Evolutionary conservation across 2,329 filamentous ascomycete genomes (phyloP).

Genomic region (Fusarium annulatum): DNA sequence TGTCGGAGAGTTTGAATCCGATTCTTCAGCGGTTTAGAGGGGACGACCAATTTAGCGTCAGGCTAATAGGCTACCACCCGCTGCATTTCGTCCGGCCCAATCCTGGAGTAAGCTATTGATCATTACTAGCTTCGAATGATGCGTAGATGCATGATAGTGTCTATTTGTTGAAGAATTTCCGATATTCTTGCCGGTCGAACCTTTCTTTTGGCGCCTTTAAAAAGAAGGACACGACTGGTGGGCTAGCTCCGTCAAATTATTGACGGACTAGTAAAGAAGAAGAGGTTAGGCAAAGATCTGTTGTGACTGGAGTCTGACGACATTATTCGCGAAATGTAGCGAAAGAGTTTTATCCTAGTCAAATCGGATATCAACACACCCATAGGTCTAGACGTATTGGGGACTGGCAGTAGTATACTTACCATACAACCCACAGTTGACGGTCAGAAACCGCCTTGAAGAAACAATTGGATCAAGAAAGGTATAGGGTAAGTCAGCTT

Average conservation of each 20-base stretch:
- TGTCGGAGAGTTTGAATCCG: constrained; percentile 3
- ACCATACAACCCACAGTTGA: background rate
- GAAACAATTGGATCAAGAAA: background rate
- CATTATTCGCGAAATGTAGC: constrained; percentile 11
- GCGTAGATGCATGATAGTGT: background rate
- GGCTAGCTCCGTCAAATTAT: background rate
- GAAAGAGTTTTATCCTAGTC: background rate
- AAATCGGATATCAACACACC: constrained; percentile 7
- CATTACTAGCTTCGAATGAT: constrained; percentile 8
- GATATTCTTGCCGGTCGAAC: background rate
- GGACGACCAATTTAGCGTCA: constrained; percentile 2
- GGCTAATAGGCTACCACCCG: background rate
- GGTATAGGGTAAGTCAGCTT: constrained; percentile 1
- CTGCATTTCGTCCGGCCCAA: constrained; percentile 20
- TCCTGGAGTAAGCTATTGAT: background rate
- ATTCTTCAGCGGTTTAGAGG: constrained; percentile 4
- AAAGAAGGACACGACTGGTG: constrained; percentile 1
- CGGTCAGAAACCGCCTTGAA: no score
- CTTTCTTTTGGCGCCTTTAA: background rate
- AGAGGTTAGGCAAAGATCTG: background rate
- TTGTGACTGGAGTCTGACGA: background rate
- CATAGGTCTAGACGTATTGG: background rate
- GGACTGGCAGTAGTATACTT: background rate
- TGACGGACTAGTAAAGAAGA: background rate
- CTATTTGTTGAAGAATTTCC: background rate